Percentiles rank a stretch among this genome's conserved stretches.
phyloP scores from a whole-genome alignment of 2,329 filamentous ascomycete species.

The Dryadomyces quercus-mongolicae region DNA sequence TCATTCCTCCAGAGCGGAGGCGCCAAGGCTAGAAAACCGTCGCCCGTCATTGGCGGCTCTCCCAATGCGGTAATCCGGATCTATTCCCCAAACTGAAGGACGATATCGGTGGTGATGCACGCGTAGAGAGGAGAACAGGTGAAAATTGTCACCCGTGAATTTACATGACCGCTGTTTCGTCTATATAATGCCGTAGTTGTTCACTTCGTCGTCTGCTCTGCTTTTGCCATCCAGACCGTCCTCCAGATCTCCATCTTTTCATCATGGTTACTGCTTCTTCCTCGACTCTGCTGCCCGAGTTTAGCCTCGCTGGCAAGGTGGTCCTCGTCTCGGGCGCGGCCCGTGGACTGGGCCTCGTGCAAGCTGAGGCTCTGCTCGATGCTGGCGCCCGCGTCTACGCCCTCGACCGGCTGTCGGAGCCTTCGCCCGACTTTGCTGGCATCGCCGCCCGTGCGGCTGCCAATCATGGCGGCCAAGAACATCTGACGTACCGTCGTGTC shows the following conservation, averaged over 20 bases:
- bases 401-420: constrained; percentile 48
- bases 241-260: no score
- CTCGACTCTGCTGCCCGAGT: constrained; percentile 53
- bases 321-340: constrained; percentile 67
- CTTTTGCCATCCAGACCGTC: no score
- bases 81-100: background rate
- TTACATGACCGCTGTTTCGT: no score
- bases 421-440: constrained; percentile 44
- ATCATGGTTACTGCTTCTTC: no score
- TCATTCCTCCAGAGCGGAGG: no score
- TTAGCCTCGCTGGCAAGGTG: constrained; percentile 62
- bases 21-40: no score
- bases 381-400: constrained; percentile 61
- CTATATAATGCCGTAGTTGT: no score
- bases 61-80: background rate
- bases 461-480: constrained; percentile 45
- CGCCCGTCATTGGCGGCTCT: background rate
- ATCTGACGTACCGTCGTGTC: constrained; percentile 62
- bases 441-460: constrained; percentile 51
- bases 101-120: background rate
- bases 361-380: constrained; percentile 68
- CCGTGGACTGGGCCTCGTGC: constrained; percentile 64
- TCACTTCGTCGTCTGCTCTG: no score
- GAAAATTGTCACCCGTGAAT: no score
- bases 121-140: no score